phyloP scores from a whole-genome alignment of 148 eudicot species.

The Spergularia bocconei region DNA sequence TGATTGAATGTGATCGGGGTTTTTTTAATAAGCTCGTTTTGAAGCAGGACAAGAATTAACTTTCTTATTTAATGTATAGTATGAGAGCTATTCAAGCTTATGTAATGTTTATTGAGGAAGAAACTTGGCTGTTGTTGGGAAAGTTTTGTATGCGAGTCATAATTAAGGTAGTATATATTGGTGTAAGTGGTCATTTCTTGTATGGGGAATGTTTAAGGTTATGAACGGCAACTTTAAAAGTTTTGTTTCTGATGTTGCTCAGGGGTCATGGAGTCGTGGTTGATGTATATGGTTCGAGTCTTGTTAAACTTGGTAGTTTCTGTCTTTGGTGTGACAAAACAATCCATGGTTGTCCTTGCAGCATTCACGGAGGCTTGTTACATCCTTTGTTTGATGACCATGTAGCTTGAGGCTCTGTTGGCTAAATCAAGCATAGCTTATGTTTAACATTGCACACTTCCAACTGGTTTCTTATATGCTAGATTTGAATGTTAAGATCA shows the following conservation, averaged over 20 bases:
- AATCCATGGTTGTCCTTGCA: neutral
- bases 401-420: neutral
- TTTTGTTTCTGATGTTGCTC: neutral
- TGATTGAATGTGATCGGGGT: neutral
- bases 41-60: too few species aligned
- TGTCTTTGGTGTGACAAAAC: neutral
- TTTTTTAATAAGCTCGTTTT: too few species aligned
- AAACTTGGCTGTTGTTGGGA: too few species aligned
- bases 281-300: neutral
- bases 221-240: too few species aligned
- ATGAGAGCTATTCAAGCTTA: too few species aligned
- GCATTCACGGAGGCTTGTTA: neutral
- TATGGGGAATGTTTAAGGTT: too few species aligned
- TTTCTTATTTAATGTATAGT: too few species aligned
- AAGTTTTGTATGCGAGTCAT: too few species aligned
- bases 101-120: too few species aligned
- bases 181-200: too few species aligned
- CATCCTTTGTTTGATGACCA: neutral
- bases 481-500: neutral
- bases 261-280: neutral
- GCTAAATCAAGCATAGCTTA: neutral
- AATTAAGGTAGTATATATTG: too few species aligned
- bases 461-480: neutral
- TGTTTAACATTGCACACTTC: neutral
- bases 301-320: neutral